Evolutionary conservation across 805 yeast genomes (phyloP).

Genomic region (Wickerhamiella domercqiae): DNA sequence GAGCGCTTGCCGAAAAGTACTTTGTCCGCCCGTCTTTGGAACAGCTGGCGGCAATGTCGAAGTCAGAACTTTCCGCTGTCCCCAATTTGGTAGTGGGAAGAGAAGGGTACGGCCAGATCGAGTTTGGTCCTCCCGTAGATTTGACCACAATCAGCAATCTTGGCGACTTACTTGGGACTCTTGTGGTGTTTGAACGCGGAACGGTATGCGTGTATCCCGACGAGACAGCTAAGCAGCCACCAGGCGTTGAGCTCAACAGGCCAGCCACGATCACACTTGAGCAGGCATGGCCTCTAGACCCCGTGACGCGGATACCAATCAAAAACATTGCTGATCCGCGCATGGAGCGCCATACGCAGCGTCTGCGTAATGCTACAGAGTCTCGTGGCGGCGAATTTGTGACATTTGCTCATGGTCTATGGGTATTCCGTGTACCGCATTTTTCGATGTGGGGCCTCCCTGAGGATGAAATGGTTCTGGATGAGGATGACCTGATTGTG

Average conservation of each 20-base stretch:
- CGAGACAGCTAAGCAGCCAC: slow-evolving; percentile 35
- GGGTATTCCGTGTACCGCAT: slow-evolving; percentile 77
- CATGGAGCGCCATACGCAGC: slow-evolving; percentile 34
- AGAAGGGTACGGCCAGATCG: slow-evolving; percentile 51
- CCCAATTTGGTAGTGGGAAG: slow-evolving; percentile 57
- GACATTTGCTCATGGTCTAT: slow-evolving; percentile 54
- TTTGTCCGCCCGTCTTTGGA: slow-evolving; percentile 64
- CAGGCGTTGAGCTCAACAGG: slow-evolving; percentile 65
- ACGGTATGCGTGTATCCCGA: slow-evolving; percentile 59
- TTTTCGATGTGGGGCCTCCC: slow-evolving; percentile 85
- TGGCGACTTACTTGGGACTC: slow-evolving; percentile 45
- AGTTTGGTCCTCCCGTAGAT: slow-evolving; percentile 63
- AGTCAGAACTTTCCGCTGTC: slow-evolving; percentile 45
- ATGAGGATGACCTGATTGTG: slow-evolving; percentile 13
- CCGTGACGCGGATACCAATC: slow-evolving; percentile 38
- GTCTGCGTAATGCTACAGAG: slow-evolving; percentile 32
- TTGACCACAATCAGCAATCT: slow-evolving; percentile 45
- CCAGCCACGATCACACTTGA: slow-evolving; percentile 60
- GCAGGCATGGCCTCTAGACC: slow-evolving; percentile 55
- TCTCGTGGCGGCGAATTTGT: slow-evolving; percentile 62
- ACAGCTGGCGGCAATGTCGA: slow-evolving; percentile 38
- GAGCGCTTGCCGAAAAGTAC: slow-evolving; percentile 37
- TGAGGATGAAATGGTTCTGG: slow-evolving; percentile 17
- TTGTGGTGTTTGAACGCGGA: slow-evolving; percentile 46
- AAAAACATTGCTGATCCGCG: slow-evolving; percentile 57